A percentile compares a stretch with the other conserved stretches of the same genome.
Conservation (phyloP, 1,284 basidiomycete species). For the Anthracocystis panici-leucophaei region DNA sequence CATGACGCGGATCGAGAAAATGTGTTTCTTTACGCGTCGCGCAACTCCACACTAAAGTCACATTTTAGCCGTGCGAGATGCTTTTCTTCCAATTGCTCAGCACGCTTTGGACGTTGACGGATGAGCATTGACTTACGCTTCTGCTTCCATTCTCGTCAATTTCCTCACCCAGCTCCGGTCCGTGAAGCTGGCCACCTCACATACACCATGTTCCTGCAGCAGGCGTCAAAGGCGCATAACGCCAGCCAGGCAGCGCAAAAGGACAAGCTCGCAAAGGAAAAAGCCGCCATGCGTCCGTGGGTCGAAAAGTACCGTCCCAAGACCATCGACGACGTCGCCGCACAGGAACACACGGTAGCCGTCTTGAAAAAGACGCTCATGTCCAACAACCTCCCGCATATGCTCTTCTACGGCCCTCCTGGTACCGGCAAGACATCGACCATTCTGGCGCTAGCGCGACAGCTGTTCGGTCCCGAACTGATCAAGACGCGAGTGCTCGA, state of each 20-base stretch:
- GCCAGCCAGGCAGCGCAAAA: slow-evolving; percentile 40
- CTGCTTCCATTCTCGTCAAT: neutral
- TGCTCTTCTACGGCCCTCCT: slow-evolving; percentile 99
- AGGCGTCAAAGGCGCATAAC: slow-evolving; percentile 40
- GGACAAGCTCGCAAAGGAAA: slow-evolving; percentile 45
- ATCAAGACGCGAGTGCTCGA: slow-evolving; percentile 94
- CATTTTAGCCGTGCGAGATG: slow-evolving; percentile 6
- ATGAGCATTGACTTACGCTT: neutral
- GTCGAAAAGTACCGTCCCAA: slow-evolving; percentile 99
- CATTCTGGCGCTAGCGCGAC: slow-evolving; percentile 91
- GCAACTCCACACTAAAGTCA: slow-evolving; percentile 9
- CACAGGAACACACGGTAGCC: slow-evolving; percentile 94
- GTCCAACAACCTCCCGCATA: slow-evolving; percentile 95
- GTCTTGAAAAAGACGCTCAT: slow-evolving; percentile 90
- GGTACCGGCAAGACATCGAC: slow-evolving; percentile 99
- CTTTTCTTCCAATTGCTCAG: slow-evolving; percentile 2
- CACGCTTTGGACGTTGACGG: neutral
- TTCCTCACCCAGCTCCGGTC: neutral
- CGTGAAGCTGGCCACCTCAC: no score
- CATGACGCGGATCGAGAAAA: neutral
- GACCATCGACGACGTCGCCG: slow-evolving; percentile 96
- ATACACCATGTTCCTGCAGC: slow-evolving; percentile 42
- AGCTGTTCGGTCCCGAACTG: slow-evolving; percentile 96
- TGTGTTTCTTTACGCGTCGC: slow-evolving; percentile 41
- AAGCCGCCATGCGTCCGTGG: slow-evolving; percentile 82